phyloP scores from a whole-genome alignment of 148 eudicot genomes.

The Talinum fruticosum region DNA sequence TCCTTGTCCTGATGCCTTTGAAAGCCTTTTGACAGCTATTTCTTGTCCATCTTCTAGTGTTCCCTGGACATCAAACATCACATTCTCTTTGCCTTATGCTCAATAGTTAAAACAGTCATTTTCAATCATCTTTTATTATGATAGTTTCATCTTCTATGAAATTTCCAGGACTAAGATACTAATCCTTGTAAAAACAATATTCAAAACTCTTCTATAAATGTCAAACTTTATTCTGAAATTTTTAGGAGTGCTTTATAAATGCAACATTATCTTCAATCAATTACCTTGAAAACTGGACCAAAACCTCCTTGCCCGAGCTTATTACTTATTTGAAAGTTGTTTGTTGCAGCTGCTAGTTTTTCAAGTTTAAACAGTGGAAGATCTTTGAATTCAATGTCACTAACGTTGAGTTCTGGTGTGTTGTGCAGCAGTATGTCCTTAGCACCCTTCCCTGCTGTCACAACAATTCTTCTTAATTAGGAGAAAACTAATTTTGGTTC shows the following conservation, averaged over 20 bases:
- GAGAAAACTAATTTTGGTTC: no score
- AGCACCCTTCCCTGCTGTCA: constrained; percentile 10
- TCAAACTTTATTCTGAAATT: no score
- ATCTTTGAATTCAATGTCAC: background rate
- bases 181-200: no score
- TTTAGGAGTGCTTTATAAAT: no score
- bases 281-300: background rate
- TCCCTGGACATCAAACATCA: background rate
- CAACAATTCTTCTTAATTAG: background rate
- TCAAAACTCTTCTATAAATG: no score
- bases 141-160: no score
- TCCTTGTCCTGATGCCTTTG: background rate
- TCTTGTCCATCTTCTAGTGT: background rate
- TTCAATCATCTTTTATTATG: no score
- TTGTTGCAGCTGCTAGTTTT: background rate
- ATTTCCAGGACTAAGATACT: no score
- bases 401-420: background rate
- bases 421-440: background rate
- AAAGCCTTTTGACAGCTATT: background rate
- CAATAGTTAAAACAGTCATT: no score
- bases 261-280: background rate
- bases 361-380: background rate
- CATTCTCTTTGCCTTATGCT: no score
- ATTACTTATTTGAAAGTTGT: background rate
- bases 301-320: background rate